A percentile compares a stretch with the other conserved stretches of the same genome.
Conservation (phyloP, 176 grass and related monocot genomes). For the Carex cristatella region DNA sequence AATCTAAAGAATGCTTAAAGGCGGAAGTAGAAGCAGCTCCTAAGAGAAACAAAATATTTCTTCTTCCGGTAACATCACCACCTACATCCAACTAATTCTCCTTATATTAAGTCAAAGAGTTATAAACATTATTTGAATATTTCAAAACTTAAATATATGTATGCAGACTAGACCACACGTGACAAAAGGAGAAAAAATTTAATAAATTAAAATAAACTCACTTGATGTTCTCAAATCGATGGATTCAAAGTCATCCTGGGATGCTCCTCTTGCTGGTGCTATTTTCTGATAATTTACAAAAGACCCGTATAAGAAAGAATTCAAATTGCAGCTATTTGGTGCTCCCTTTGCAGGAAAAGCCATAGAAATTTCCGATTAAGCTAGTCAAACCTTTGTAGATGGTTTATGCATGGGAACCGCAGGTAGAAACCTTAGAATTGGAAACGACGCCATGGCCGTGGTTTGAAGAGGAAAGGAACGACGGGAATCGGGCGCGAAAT, state of each 20-base stretch:
- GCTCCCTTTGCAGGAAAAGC: background rate
- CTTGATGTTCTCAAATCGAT: background rate
- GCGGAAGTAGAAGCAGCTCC: constrained; percentile 35
- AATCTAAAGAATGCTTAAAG: constrained; percentile 35
- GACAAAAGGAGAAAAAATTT: background rate
- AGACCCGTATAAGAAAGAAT: background rate
- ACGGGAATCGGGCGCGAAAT: constrained; percentile 4
- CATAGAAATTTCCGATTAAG: background rate
- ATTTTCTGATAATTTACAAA: constrained; percentile 10
- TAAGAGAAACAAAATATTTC: constrained; percentile 55
- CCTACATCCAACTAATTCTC: constrained; percentile 28
- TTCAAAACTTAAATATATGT: background rate
- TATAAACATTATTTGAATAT: background rate
- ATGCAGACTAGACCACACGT: background rate
- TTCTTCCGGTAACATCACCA: constrained; percentile 35
- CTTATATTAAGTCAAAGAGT: background rate
- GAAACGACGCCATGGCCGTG: constrained; percentile 13
- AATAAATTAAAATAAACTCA: constrained; percentile 9
- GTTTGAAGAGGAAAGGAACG: background rate
- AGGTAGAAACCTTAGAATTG: background rate
- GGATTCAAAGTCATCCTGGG: background rate
- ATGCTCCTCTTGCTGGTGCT: background rate
- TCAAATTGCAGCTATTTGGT: background rate
- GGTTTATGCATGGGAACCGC: background rate
- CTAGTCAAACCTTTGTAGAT: background rate